phyloP scores from a whole-genome alignment of 306 rosid species.

The Glycine tomentella region DNA sequence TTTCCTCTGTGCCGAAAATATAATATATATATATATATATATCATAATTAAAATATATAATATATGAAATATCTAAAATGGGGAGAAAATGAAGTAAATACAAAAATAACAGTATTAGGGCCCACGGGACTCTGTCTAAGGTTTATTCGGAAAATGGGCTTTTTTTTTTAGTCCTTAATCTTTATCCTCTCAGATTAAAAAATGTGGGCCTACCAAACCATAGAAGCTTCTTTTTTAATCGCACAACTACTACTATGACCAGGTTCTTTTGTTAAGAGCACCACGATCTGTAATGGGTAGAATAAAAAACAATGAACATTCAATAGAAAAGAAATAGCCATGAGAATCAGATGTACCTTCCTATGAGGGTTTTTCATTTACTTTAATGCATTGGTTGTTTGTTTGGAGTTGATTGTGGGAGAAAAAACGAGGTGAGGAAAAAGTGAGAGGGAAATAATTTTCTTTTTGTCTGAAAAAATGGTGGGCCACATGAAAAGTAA shows the following conservation, averaged over 20 bases:
- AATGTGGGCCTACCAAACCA: constrained; percentile 38
- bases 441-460: too few species aligned
- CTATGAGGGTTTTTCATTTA: too few species aligned
- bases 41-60: too few species aligned
- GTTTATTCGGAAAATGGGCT: constrained; percentile 50
- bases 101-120: background rate
- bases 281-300: background rate
- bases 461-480: too few species aligned
- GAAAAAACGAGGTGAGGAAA: too few species aligned
- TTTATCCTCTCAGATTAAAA: constrained; percentile 47
- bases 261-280: background rate
- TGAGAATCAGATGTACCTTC: background rate
- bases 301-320: background rate
- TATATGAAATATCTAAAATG: too few species aligned
- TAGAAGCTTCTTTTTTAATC: constrained; percentile 34
- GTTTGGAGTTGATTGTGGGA: too few species aligned
- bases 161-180: constrained; percentile 25
- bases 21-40: too few species aligned
- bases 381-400: too few species aligned
- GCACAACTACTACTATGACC: background rate
- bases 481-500: too few species aligned
- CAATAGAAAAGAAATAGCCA: background rate
- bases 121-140: constrained; percentile 40
- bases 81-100: background rate
- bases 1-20: too few species aligned